phyloP scores from a whole-genome alignment of 1,139 yeast species.

The Torulaspora pretoriensis region DNA sequence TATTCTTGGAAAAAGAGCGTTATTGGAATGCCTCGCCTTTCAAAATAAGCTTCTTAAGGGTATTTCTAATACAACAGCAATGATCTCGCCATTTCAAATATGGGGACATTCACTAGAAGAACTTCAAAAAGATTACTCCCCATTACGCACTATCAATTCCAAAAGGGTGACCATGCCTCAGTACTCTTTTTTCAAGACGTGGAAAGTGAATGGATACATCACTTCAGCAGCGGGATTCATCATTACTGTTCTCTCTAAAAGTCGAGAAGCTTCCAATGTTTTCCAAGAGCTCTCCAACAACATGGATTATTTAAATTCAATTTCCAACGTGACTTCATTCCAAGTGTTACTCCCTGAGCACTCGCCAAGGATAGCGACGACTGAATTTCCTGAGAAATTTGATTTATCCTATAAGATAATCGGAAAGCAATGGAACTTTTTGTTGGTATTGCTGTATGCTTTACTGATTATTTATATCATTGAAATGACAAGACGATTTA shows the following conservation, averaged over 20 bases:
- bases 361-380: background rate
- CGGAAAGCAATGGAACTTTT: slow-evolving; percentile 26
- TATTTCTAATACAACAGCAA: slow-evolving; percentile 12
- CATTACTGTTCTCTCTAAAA: slow-evolving; percentile 34
- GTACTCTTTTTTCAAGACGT: slow-evolving; percentile 42
- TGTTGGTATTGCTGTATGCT: slow-evolving; percentile 34
- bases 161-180: slow-evolving; percentile 24
- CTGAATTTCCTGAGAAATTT: slow-evolving; percentile 4
- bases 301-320: slow-evolving; percentile 20
- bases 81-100: slow-evolving; percentile 40
- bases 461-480: slow-evolving; percentile 38
- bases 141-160: slow-evolving; percentile 39
- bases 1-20: slow-evolving; percentile 37
- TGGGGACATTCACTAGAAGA: slow-evolving; percentile 36
- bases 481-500: slow-evolving; percentile 49
- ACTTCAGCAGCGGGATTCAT: slow-evolving; percentile 44
- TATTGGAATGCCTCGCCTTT: slow-evolving; percentile 34
- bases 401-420: slow-evolving; percentile 11
- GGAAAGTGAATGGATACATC: slow-evolving; percentile 49
- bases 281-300: slow-evolving; percentile 34
- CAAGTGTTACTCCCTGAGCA: slow-evolving; percentile 11
- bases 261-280: slow-evolving; percentile 14
- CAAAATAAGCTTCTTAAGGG: slow-evolving; percentile 33
- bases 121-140: slow-evolving; percentile 33
- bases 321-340: slow-evolving; percentile 15